Evolutionary conservation across 371 early-diverging fungal genomes (phyloP), one percentile per base, ranked within the genome.

Genomic region (Blakeslea trispora): DNA sequence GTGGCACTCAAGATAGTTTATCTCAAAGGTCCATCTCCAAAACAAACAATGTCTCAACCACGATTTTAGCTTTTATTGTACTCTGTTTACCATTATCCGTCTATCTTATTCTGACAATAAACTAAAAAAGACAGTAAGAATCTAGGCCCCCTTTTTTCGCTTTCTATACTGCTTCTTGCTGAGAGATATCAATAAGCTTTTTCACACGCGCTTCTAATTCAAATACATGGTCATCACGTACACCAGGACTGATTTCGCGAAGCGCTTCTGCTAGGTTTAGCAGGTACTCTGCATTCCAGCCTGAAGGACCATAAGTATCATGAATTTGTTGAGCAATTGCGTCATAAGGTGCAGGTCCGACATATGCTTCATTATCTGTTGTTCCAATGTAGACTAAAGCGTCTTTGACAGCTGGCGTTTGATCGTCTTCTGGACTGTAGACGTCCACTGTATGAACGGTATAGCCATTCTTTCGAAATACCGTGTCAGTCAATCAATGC

Each of bases 381-480:
- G 88, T 86, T 18, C 86, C 96, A 48, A 96, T 87, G 66, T 95
- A 96, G 9, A 92, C 88, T 51, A 90, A 61, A 0, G 91, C 84
- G 63, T 84, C 74, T 61, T 76, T 72, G 11, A 86, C 81, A 8
- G 71, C 72, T 3, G 82, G 81, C 7, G 54, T 69, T 11, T 67
- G 60, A 32, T 64, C 74, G 31, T 70, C 64, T 14, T 74, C 68
- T 14, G 63, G 55, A 22, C 81, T 79, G 64, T 73, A 92, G 11
- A 93, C 79, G 50, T 90, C 84, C 5, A 90, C 81, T 10, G 77
- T 75, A 40, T 89, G 90, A 0, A 83, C 82, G 0, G 89, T 81
- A 55, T 92, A 92, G 11, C 93, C 93, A 61, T 88, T 87, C 84
- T 79, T 6, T 37, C 3, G 28, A 28, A 5, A 28, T 7, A n/a